These are phyloP conservation scores for Neonectria magnoliae DNA, from an alignment of 2,329 filamentous ascomycete genomes.

Conservation along the genomic window DNA sequence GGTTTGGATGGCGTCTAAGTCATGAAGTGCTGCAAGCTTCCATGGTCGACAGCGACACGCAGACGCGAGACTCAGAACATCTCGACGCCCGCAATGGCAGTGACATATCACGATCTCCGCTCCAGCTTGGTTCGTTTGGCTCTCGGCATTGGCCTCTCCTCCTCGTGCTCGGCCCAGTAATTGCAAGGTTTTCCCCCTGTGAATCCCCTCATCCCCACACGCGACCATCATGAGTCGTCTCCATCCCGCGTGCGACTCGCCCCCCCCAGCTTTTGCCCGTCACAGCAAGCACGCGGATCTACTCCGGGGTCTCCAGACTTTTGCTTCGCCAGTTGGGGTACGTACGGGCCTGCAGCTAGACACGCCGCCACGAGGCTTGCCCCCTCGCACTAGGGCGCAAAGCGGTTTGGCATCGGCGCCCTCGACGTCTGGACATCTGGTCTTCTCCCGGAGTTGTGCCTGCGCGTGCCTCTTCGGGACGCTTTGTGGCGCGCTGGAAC, in stretches of 20 bases:
- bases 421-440: not conserved
- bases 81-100: not conserved
- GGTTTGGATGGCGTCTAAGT: too few species aligned
- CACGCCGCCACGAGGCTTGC: not conserved
- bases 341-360: not conserved
- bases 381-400: not conserved
- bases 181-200: not conserved
- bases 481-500: not conserved
- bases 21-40: too few species aligned
- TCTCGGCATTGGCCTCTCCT: not conserved
- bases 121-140: not conserved
- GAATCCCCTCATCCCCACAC: constrained; percentile 1
- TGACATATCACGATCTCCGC: not conserved
- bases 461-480: not conserved
- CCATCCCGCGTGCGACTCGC: not conserved
- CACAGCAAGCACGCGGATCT: not conserved
- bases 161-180: not conserved
- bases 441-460: constrained; percentile 3
- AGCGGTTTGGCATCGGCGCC: not conserved
- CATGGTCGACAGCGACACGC: not conserved
- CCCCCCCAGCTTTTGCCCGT: too few species aligned
- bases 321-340: not conserved
- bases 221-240: not conserved
- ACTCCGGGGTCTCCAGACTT: not conserved
- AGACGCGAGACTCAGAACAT: not conserved